phyloP scores from a whole-genome alignment of 1,139 yeast species.

The Suhomyces wounanorum region DNA sequence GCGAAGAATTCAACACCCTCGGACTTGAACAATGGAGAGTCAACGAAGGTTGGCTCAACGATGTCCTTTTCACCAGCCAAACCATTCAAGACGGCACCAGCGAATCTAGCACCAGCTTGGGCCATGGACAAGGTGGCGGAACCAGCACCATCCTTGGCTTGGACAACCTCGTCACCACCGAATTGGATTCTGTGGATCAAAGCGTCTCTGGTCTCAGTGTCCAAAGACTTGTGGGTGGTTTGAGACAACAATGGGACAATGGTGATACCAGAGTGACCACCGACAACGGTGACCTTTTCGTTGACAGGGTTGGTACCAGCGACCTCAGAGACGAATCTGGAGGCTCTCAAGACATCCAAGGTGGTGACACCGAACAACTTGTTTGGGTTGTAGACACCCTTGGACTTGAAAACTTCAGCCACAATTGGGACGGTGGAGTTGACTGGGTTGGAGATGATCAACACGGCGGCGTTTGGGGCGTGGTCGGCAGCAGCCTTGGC shows the following conservation, averaged over 20 bases:
- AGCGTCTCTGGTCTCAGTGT: constrained; percentile 59
- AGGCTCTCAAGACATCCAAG: constrained; percentile 85
- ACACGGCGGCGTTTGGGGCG: constrained; percentile 74
- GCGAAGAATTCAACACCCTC: constrained; percentile 62
- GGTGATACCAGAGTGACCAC: constrained; percentile 97
- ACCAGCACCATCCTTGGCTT: constrained; percentile 93
- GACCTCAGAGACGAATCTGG: constrained; percentile 57
- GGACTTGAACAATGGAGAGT: constrained; percentile 37
- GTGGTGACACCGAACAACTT: constrained; percentile 92
- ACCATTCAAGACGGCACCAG: constrained; percentile 62
- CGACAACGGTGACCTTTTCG: constrained; percentile 80
- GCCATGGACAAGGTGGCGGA: constrained; percentile 97
- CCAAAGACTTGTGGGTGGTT: constrained; percentile 51
- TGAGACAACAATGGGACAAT: constrained; percentile 87
- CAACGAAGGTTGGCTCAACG: constrained; percentile 55
- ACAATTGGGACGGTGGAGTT: constrained; percentile 95
- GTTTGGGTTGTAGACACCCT: constrained; percentile 75
- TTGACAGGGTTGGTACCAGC: constrained; percentile 54
- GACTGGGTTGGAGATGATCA: constrained; percentile 91
- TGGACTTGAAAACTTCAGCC: constrained; percentile 77
- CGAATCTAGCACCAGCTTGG: constrained; percentile 85
- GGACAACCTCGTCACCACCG: constrained; percentile 97
- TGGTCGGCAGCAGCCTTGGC: constrained; percentile 75
- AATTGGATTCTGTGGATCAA: constrained; percentile 88
- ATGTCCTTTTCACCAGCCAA: constrained; percentile 51